Evolutionary conservation across 768 basidiomycete genomes (phyloP).

Genomic region (Coprinopsis strossmayeri): DNA sequence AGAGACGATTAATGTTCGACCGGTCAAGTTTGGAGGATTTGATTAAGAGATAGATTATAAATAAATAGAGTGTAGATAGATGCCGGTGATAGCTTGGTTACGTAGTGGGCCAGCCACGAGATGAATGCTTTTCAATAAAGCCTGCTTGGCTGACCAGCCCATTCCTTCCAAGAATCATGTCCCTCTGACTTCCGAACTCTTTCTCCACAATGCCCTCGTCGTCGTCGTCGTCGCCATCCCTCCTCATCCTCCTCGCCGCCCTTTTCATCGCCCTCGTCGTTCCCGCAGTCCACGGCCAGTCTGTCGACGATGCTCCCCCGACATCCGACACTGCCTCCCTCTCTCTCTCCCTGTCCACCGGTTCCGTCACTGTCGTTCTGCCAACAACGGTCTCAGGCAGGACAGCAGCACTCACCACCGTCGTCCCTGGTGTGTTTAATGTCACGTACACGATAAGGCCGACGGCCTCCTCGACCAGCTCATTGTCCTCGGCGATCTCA

Average conservation of each 20-base stretch:
- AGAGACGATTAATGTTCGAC: slow-evolving; percentile 33
- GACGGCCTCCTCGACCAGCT: slow-evolving; percentile 28
- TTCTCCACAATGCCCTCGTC: not conserved
- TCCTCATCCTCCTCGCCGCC: slow-evolving; percentile 10
- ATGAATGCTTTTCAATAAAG: not conserved
- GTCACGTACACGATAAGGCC: slow-evolving; percentile 52
- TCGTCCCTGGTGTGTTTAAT: slow-evolving; percentile 56
- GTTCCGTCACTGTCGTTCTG: slow-evolving; percentile 37
- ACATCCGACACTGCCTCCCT: slow-evolving; percentile 20
- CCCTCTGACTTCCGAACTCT: slow-evolving; percentile 3
- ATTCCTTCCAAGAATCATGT: slow-evolving; percentile 17
- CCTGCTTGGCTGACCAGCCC: not conserved
- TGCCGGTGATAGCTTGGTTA: not conserved
- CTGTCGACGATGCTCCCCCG: slow-evolving; percentile 16
- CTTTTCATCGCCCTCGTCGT: slow-evolving; percentile 19
- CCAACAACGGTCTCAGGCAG: slow-evolving; percentile 45
- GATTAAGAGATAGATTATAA: slow-evolving; percentile 28
- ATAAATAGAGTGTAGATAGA: not conserved
- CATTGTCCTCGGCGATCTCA: no score
- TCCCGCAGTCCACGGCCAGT: slow-evolving; percentile 15
- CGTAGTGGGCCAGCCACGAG: not conserved
- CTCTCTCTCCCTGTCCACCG: slow-evolving; percentile 50
- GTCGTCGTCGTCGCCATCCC: not conserved
- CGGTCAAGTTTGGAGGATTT: slow-evolving; percentile 48
- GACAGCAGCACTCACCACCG: slow-evolving; percentile 42